These are phyloP conservation scores for Arachis monticola DNA, from an alignment of 331 rosid genomes.

Conservation along the genomic window DNA sequence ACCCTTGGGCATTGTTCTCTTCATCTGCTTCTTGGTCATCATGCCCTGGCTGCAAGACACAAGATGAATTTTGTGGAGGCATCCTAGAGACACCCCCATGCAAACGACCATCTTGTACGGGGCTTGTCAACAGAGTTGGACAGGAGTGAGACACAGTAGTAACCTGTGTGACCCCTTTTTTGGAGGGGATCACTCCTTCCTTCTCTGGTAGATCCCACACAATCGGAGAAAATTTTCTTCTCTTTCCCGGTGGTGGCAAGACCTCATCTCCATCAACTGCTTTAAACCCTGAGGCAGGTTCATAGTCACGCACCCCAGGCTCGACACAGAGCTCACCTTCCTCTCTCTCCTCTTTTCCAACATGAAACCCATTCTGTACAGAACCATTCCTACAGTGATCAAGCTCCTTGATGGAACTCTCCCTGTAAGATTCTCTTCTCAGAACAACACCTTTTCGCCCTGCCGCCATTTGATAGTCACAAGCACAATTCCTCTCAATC, in stretches of 20 bases:
- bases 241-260: conserved; percentile 51
- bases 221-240: conserved; percentile 72
- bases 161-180: conserved; percentile 33
- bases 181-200: conserved; percentile 40
- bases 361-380: conserved; percentile 27
- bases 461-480: conserved; percentile 83
- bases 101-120: conserved; percentile 8
- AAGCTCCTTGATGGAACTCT: conserved; percentile 42
- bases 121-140: background rate
- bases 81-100: background rate
- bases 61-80: conserved; percentile 24
- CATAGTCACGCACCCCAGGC: background rate
- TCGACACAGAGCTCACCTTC: conserved; percentile 33
- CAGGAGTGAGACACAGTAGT: conserved; percentile 26
- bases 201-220: conserved; percentile 61
- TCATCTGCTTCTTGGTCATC: conserved; percentile 23
- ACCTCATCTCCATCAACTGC: conserved; percentile 19
- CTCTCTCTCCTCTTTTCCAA: conserved; percentile 42
- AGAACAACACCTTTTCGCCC: conserved; percentile 62
- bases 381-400: conserved; percentile 38
- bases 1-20: conserved; percentile 30
- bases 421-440: conserved; percentile 48
- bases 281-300: too few species aligned
- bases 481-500: conserved; percentile 64
- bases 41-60: background rate